Base-by-base conservation (phyloP, 2,329 filamentous ascomycete species). In the Intubia oerlemansii region DNA sequence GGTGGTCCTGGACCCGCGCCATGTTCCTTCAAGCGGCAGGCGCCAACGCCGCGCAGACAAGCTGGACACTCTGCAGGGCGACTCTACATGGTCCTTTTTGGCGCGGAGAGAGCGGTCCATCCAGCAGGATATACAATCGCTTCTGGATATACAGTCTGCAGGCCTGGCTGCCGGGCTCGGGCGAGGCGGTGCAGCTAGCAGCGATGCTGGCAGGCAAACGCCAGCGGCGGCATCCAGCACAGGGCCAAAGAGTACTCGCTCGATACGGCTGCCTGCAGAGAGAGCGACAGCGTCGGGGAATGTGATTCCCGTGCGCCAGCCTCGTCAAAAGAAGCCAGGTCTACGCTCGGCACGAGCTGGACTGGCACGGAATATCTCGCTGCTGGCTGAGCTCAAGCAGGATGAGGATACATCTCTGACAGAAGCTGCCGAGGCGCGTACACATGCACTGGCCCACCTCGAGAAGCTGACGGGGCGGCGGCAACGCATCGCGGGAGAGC, bases 321-420 rank as follows among this genome's bases (percentile, higher is more conserved):
- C 67, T 1, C 53, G 52, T 17, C 48, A 50, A 24, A 57, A 56
- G 31, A 63, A 58, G 20, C 44, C 65, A 7, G 62, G 69, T 0
- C 53, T 82, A 10, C 57, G 58, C 17, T 59, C 61, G 12, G 72
- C 74, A 1, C 59, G 78, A n/a, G 56, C 59, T 17, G 72, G 69
- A 0, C 59, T 85, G 7, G 57, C 64, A 11, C 59, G 56, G 28
- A 60, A 65, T 27, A 75, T 84, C 45, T 52, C 58, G 4, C 64
- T 69, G 30, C 51, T 84, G 5, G 66, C 65, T 0, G 58, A 60
- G 7, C 50, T 84, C 16, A 80, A 80, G 43, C 53, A 54, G 4
- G 73, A 81, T 32, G 74, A 82, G 48, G 54, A 69, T n/a, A 54
- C 57, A 0, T 53, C 68, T 15, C 50, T 81, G 1, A 56, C 62